These are phyloP conservation scores for Suillus clintonianus DNA, from an alignment of 768 basidiomycete genomes.

Conservation along the genomic window DNA sequence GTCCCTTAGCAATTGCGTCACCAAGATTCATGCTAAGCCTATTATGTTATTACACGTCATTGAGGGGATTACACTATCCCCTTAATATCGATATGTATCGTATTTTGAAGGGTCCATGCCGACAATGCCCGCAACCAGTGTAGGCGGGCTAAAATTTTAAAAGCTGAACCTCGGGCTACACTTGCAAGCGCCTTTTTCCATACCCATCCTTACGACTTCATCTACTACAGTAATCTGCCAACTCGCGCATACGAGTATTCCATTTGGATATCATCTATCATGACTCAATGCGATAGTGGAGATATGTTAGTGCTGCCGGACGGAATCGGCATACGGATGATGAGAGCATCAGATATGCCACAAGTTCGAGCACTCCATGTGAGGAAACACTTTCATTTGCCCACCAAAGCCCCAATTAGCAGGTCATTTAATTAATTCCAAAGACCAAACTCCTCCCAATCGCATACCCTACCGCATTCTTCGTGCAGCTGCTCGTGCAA, in stretches of 20 bases:
- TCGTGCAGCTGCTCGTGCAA: slow-evolving; percentile 32
- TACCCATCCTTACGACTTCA: neutral
- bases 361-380: slow-evolving; percentile 29
- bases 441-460: slow-evolving; percentile 27
- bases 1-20: neutral
- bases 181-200: neutral
- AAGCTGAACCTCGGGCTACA: too few relatives aligned
- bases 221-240: neutral
- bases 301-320: neutral
- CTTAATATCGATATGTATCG: neutral
- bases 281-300: neutral
- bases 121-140: neutral
- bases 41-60: neutral
- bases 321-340: slow-evolving; percentile 20
- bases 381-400: slow-evolving; percentile 2
- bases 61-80: neutral
- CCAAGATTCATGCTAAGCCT: neutral
- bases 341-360: slow-evolving; percentile 30
- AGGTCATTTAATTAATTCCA: neutral
- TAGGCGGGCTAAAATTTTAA: neutral
- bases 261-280: neutral
- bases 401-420: neutral
- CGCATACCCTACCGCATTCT: slow-evolving; percentile 31
- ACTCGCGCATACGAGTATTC: neutral
- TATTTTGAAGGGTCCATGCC: neutral